Percentiles rank a stretch among this genome's conserved stretches.
Evolutionary conservation across 2,329 filamentous ascomycete species (phyloP).

Genomic region (Rhexocercosporidium sp.): DNA sequence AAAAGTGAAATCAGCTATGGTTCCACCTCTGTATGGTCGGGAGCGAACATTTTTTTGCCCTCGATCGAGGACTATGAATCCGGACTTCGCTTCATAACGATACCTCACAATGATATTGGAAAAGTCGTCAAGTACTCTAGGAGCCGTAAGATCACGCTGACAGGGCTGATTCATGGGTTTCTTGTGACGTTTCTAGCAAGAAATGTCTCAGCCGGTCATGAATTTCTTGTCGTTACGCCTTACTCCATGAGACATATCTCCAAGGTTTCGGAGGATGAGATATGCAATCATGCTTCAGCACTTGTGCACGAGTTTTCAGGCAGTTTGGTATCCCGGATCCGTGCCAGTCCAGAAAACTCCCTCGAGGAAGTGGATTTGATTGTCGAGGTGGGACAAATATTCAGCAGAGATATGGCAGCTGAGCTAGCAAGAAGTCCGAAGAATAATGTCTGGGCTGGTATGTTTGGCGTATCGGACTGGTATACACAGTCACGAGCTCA

Average conservation of each 20-base stretch:
- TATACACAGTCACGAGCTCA: conserved; percentile 9
- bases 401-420: conserved; percentile 8
- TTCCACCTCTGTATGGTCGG: neutral
- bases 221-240: conserved; percentile 6
- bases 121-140: neutral
- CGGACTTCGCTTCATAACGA: neutral
- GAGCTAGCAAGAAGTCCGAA: conserved; percentile 7
- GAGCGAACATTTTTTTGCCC: neutral
- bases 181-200: conserved; percentile 5
- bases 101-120: neutral
- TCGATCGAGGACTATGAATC: conserved; percentile 4
- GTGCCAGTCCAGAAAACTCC: neutral
- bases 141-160: conserved; percentile 1
- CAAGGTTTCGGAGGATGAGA: conserved; percentile 3
- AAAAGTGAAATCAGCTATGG: conserved; percentile 1
- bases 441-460: conserved; percentile 2
- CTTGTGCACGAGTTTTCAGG: neutral
- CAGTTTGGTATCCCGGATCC: neutral
- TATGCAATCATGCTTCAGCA: conserved; percentile 10
- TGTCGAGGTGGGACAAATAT: neutral
- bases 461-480: conserved; percentile 14
- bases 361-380: neutral
- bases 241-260: conserved; percentile 3
- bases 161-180: conserved; percentile 5
- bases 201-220: conserved; percentile 4